Evolutionary conservation across 1,139 yeast species (phyloP).

Genomic region (Meyerozyma guilliermondii): DNA sequence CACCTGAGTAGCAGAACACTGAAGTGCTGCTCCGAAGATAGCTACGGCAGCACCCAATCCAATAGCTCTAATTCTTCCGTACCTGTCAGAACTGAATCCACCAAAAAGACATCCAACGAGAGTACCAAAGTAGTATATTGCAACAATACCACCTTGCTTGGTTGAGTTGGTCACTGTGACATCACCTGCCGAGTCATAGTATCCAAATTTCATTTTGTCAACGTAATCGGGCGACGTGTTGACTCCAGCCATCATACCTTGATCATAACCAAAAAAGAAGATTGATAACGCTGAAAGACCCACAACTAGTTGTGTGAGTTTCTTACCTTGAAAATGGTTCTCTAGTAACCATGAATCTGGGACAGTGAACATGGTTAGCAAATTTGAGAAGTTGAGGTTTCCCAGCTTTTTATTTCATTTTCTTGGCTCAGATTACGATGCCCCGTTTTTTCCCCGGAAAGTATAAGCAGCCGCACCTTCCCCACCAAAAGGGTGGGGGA

Average conservation of each 20-base stretch:
- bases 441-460: background rate
- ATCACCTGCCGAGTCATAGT: conserved; percentile 14
- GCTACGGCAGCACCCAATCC: conserved; percentile 20
- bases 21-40: conserved; percentile 23
- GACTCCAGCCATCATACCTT: conserved; percentile 45
- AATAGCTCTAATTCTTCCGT: conserved; percentile 22
- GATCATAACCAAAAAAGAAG: conserved; percentile 40
- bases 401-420: no score
- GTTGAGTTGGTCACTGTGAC: conserved; percentile 24
- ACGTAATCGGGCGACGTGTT: conserved; percentile 36
- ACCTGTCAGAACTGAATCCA: conserved; percentile 20
- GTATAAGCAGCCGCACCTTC: background rate
- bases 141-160: conserved; percentile 36
- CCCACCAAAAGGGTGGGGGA: background rate
- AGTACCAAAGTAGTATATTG: conserved; percentile 31
- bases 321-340: conserved; percentile 8
- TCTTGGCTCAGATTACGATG: no score
- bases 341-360: conserved; percentile 7
- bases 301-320: conserved; percentile 11
- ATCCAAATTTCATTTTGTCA: conserved; percentile 20
- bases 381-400: background rate
- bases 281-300: conserved; percentile 13
- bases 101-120: conserved; percentile 25
- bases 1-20: conserved; percentile 17
- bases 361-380: background rate